These are phyloP conservation scores for Sphaerobolus stellatus DNA, from an alignment of 1,284 basidiomycete genomes.

Conservation along the genomic window DNA sequence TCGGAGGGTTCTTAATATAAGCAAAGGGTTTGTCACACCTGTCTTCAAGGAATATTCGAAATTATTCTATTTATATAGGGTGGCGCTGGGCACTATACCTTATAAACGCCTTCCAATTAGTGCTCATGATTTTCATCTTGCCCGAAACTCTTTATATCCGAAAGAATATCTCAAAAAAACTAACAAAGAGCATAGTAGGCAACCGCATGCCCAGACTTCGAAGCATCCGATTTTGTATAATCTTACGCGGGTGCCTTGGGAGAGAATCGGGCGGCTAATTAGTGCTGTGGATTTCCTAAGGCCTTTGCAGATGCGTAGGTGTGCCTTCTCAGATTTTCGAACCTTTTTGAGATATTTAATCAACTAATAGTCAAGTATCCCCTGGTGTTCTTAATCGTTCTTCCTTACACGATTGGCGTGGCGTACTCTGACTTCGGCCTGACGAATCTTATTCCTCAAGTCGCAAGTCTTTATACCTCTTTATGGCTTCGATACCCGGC, in stretches of 20 bases:
- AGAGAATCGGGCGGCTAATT: not conserved
- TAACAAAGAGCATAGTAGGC: not conserved
- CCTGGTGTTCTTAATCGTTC: not conserved
- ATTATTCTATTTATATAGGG: not conserved
- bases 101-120: not conserved
- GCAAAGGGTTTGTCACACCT: not conserved
- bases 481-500: not conserved
- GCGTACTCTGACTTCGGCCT: not conserved
- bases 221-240: not conserved
- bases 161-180: not conserved
- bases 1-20: not conserved
- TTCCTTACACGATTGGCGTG: not conserved
- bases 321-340: not conserved
- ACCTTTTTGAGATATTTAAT: not conserved
- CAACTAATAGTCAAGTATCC: not conserved
- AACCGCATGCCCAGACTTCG: not conserved
- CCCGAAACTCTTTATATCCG: not conserved
- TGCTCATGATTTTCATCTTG: not conserved
- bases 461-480: not conserved
- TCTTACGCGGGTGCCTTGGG: not conserved
- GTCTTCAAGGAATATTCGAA: not conserved
- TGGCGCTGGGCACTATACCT: not conserved
- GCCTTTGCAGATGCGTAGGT: not conserved
- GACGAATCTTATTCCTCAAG: not conserved
- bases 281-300: not conserved